Conservation (phyloP, 768 basidiomycete species). For the Albatrellus ellisii region DNA sequence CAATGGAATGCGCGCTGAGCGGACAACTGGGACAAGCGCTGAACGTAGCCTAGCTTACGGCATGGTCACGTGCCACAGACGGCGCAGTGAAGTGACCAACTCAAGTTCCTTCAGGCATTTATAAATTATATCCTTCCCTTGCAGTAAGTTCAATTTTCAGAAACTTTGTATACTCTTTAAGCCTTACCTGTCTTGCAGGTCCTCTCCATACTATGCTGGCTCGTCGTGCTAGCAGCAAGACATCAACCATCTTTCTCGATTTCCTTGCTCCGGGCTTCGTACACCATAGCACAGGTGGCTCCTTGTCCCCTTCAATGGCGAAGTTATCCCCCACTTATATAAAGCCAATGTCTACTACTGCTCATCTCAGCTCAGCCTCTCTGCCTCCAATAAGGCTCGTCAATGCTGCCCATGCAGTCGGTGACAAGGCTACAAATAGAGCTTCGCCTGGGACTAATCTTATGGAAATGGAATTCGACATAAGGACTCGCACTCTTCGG, state of each 20-base stretch:
- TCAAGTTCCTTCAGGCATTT: neutral
- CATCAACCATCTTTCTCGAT: slow-evolving; percentile 23
- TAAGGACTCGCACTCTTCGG: too few relatives aligned
- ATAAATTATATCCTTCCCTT: too few relatives aligned
- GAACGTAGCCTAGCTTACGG: neutral
- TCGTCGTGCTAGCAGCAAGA: slow-evolving; percentile 7
- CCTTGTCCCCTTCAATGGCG: slow-evolving; percentile 6
- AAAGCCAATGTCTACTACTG: neutral
- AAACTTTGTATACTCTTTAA: neutral
- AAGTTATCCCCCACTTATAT: neutral
- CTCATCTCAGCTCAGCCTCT: too few relatives aligned
- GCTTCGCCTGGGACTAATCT: too few relatives aligned
- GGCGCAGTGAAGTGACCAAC: neutral
- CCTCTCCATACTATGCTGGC: slow-evolving; percentile 11
- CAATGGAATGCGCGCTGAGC: neutral
- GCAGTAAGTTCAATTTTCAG: too few relatives aligned
- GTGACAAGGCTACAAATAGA: too few relatives aligned
- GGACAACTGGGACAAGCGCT: neutral
- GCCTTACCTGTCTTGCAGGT: neutral
- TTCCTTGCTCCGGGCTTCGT: slow-evolving; percentile 29
- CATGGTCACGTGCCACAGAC: neutral
- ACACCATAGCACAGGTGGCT: slow-evolving; percentile 10
- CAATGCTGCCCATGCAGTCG: too few relatives aligned
- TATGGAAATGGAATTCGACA: neutral
- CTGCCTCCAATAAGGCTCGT: too few relatives aligned